Evolutionary conservation across 495 filamentous ascomycete species (phyloP).

Genomic region (Apiosordaria backusii): DNA sequence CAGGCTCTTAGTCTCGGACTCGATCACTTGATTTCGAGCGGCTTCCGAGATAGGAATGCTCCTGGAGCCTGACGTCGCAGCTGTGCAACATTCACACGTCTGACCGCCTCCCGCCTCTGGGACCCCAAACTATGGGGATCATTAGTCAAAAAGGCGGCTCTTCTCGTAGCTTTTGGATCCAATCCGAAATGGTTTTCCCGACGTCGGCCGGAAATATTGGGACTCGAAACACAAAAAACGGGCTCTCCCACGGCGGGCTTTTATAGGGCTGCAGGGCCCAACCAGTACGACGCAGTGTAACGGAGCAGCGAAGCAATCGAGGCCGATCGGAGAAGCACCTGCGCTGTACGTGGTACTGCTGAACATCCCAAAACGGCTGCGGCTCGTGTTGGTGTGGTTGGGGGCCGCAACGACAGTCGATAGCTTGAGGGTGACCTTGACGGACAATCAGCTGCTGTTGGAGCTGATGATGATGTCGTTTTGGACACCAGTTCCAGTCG

Average conservation of each 20-base stretch:
- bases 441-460: neutral
- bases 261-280: slow-evolving; percentile 3
- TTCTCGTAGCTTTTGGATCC: neutral
- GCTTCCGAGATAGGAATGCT: neutral
- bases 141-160: neutral
- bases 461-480: neutral
- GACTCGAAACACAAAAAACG: neutral
- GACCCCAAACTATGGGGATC: neutral
- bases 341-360: neutral
- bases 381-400: slow-evolving; percentile 7
- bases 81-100: neutral
- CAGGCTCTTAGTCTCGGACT: slow-evolving; percentile 3
- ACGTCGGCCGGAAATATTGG: neutral
- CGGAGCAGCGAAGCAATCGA: neutral
- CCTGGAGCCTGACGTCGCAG: neutral
- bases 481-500: neutral
- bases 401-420: slow-evolving; percentile 1
- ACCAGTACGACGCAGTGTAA: neutral
- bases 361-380: neutral
- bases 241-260: neutral
- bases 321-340: neutral
- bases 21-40: neutral
- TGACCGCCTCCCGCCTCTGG: slow-evolving; percentile 1
- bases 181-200: neutral
- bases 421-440: neutral